These are phyloP conservation scores for Entomophthora muscae DNA, from an alignment of 371 early-diverging fungal species.

Conservation along the genomic window DNA sequence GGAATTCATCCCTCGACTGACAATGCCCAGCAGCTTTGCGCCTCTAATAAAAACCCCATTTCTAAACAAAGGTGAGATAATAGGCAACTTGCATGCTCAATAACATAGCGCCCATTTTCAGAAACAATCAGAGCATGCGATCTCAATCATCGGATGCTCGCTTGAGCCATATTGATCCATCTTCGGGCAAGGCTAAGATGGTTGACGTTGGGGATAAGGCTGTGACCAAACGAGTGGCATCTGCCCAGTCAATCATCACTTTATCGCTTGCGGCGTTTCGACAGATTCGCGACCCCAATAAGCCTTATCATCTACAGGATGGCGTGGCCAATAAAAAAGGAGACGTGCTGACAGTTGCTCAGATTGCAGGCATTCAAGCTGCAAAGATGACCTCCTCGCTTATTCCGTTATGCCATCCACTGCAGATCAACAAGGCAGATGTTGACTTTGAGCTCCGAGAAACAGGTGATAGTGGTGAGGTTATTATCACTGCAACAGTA, in stretches of 20 bases:
- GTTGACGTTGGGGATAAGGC: conserved; percentile 61
- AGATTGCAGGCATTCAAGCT: conserved; percentile 80
- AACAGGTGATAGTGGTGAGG: conserved; percentile 12
- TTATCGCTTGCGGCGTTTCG: conserved; percentile 28
- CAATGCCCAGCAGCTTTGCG: too few species aligned
- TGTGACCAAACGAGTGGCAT: conserved; percentile 43
- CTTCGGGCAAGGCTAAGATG: conserved; percentile 60
- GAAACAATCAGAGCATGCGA: neutral
- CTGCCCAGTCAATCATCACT: conserved; percentile 35
- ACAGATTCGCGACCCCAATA: conserved; percentile 51
- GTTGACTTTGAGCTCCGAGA: conserved; percentile 36
- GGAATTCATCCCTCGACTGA: too few species aligned
- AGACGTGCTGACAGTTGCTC: conserved; percentile 72
- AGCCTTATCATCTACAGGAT: conserved; percentile 38
- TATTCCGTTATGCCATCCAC: conserved; percentile 81
- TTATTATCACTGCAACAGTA: conserved; percentile 21
- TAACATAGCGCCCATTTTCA: neutral
- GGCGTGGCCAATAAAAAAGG: conserved; percentile 54
- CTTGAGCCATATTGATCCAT: conserved; percentile 58
- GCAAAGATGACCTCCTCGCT: conserved; percentile 66
- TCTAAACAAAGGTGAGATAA: neutral
- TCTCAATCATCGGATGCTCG: neutral
- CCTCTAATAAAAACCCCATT: neutral
- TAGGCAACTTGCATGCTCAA: neutral
- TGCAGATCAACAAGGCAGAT: conserved; percentile 46